phyloP scores from a whole-genome alignment of 2,329 filamentous ascomycete genomes.

The Sporothrix phasma region DNA sequence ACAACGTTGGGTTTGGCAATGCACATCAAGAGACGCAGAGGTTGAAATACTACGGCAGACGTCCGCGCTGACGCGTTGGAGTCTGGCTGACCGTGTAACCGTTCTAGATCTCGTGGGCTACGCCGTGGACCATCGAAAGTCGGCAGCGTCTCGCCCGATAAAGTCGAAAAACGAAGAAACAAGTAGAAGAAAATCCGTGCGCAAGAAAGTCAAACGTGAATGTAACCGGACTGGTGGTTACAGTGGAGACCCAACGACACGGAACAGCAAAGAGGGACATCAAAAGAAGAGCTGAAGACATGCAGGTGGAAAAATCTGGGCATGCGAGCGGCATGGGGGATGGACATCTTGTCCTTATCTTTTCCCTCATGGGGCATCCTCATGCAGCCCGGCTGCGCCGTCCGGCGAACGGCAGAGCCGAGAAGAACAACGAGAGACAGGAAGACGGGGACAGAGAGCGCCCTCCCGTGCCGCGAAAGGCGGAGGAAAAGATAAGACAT shows the following conservation, averaged over 20 bases:
- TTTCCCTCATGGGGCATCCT: no score
- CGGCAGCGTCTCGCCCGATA: background rate
- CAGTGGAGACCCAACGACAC: background rate
- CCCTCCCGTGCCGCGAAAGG: no score
- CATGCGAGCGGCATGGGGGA: background rate
- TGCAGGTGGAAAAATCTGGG: background rate
- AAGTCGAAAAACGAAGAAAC: background rate
- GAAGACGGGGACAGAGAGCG: no score
- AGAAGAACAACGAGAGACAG: background rate
- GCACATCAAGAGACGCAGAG: background rate
- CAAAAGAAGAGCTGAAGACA: background rate
- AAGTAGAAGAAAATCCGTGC: background rate
- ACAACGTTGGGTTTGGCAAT: background rate
- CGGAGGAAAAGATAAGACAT: no score
- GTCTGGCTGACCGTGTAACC: background rate
- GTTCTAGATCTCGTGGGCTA: no score
- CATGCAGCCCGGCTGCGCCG: background rate
- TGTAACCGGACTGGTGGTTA: background rate
- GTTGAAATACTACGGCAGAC: background rate
- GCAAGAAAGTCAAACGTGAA: background rate
- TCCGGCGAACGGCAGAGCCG: background rate
- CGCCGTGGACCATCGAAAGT: no score
- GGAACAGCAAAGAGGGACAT: background rate
- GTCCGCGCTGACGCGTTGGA: no score
- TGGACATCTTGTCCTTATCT: background rate